Evolutionary conservation across 164 flowering plant species (phyloP), one percentile per base, ranked within the genome.

Genomic region (Pachysandra terminalis): DNA sequence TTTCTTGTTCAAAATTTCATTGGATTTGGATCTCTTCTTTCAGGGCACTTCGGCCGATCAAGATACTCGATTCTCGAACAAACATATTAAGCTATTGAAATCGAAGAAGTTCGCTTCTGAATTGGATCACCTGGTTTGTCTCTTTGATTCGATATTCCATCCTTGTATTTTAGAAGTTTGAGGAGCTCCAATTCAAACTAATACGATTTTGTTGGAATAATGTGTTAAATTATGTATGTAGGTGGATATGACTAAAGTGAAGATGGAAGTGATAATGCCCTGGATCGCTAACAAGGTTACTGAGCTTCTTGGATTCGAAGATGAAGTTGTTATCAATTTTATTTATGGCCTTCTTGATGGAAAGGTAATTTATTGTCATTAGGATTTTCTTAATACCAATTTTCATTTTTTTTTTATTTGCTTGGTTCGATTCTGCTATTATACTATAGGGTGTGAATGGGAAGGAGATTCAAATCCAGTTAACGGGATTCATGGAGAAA

Each of bases 21-120:
- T 19, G 25, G 24, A 25, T 67, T 49, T 45, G 51, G 16, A 21
- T 48, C 48, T 60, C 22, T 28, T 32, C 57, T 9, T 56, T 54
- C 62, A 95, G 99, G 99, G 99, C 51, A 96, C 99, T 23, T 86
- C 99, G 4, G 99, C 99, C 9, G 99, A 96, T 68, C 99, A 96
- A 73, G 99, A 96, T 76, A 96, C 99, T 52, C 85, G 98, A 40
- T 96, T 96, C 81, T 96, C 99, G 32, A 96, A 96, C 82, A 96
- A 96, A 83, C 96, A 90, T 69, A 96, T 97, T 22, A 96, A 96
- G 84, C 84, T 96, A 49, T 28, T 96, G 75, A 96, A 96, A 78
- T 85, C 98, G 19, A 96, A 96, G 81, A 96, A 96, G 78, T 96
- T 96, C 49, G 82, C 96, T 37, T 80, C 97, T 5, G 99, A 93